Percentiles rank a stretch among this genome's conserved stretches.
Conservation (phyloP, 768 basidiomycete species). For the Suillus plorans region DNA sequence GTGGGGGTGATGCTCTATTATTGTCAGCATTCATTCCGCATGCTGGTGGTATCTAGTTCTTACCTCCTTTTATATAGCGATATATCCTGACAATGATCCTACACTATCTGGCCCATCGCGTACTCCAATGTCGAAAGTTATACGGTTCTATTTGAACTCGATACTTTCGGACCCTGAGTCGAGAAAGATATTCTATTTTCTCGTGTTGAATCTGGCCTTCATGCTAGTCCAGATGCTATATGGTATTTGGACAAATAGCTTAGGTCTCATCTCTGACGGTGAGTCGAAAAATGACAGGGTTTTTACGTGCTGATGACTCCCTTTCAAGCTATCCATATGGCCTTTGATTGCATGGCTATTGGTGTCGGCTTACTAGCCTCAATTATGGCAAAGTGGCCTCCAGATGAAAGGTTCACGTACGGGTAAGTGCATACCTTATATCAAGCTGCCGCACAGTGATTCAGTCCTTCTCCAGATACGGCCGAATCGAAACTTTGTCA, state of each 20-base stretch:
- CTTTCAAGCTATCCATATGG: conserved; percentile 92
- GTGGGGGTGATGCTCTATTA: conserved; percentile 60
- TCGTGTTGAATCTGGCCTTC: conserved; percentile 90
- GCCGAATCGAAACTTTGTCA: conserved; percentile 94
- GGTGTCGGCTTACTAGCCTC: conserved; percentile 94
- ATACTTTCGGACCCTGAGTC: conserved; percentile 92
- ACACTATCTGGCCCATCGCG: conserved; percentile 42
- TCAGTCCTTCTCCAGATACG: conserved; percentile 57
- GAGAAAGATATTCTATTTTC: conserved; percentile 94
- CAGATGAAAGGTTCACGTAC: conserved; percentile 93
- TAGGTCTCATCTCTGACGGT: conserved; percentile 98
- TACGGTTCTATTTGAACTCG: conserved; percentile 79
- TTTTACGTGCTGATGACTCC: conserved; percentile 6
- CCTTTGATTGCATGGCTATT: conserved; percentile 98
- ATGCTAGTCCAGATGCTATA: conserved; percentile 98
- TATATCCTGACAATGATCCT: conserved; percentile 49
- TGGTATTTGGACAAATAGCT: conserved; percentile 95
- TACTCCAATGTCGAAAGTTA: conserved; percentile 52
- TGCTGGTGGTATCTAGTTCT: not conserved
- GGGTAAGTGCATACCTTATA: conserved; percentile 52
- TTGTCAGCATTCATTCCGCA: conserved; percentile 42
- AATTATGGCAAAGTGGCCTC: conserved; percentile 97
- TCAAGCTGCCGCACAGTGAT: not conserved
- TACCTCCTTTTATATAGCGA: conserved; percentile 36
- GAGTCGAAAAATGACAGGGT: conserved; percentile 21